phyloP scores from a whole-genome alignment of 495 filamentous ascomycete genomes.

The Xanthoparmelia taractica region DNA sequence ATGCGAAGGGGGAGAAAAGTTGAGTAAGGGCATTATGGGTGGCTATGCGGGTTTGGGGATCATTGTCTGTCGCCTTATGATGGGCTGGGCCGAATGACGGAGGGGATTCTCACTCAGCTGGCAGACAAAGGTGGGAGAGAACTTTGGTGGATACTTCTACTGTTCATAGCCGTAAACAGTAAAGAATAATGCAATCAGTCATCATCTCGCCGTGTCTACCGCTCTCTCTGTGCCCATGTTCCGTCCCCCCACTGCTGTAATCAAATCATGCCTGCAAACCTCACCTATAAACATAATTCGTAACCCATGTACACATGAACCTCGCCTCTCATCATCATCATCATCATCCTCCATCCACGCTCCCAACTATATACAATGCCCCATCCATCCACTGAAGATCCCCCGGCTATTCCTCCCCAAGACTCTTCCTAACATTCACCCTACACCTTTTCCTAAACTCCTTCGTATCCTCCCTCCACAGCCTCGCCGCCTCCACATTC shows the following conservation, averaged over 20 bases:
- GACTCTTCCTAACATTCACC: constrained; percentile 73
- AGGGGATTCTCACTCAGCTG: not conserved
- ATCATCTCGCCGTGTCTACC: not conserved
- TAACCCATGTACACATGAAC: constrained; percentile 6
- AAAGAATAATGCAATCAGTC: not conserved
- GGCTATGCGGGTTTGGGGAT: not conserved
- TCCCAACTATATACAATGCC: not conserved
- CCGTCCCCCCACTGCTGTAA: not conserved
- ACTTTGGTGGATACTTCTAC: not conserved
- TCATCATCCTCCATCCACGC: no score
- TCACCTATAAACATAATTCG: not conserved
- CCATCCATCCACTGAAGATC: not conserved
- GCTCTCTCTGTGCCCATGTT: no score
- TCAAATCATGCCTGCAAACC: not conserved
- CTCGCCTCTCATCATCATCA: not conserved
- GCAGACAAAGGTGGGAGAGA: not conserved
- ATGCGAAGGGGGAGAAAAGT: constrained; percentile 1
- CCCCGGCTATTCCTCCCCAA: constrained; percentile 56
- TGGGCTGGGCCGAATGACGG: not conserved
- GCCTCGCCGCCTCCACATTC: constrained; percentile 81
- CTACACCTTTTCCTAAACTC: constrained; percentile 73
- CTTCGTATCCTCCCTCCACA: constrained; percentile 77
- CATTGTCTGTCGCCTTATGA: not conserved
- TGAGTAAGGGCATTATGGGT: not conserved
- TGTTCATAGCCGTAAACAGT: not conserved